Conservation (phyloP, 306 rosid species). For the Trifolium repens region DNA sequence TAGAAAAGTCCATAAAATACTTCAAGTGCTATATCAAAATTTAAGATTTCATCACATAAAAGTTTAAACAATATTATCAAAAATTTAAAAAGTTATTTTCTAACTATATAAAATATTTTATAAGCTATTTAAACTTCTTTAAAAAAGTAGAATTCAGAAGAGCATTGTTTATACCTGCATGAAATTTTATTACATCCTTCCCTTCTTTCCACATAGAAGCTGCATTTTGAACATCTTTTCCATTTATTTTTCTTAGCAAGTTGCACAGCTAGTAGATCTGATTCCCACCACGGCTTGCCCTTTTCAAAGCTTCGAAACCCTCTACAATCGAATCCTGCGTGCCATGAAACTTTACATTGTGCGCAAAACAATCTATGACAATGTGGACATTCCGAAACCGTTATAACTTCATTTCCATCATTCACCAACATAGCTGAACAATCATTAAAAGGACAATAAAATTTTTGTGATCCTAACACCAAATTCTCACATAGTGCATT, state of each 20-base stretch:
- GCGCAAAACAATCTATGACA: conserved; percentile 55
- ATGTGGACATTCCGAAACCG: conserved; percentile 54
- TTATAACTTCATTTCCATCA: conserved; percentile 50
- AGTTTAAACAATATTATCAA: no score
- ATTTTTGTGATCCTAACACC: conserved; percentile 46
- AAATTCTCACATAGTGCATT: conserved; percentile 53
- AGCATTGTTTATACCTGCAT: background rate
- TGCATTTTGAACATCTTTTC: background rate
- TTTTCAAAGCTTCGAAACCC: background rate
- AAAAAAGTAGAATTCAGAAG: no score
- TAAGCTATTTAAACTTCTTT: no score
- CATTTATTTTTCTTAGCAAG: background rate
- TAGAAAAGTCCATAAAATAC: no score
- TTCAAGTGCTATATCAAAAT: no score
- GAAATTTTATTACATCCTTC: background rate
- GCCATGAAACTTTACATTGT: background rate
- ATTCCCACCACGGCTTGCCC: background rate
- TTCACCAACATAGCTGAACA: conserved; percentile 55
- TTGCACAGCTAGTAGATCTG: background rate
- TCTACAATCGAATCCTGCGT: background rate
- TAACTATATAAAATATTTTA: no score
- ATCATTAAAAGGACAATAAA: conserved; percentile 65
- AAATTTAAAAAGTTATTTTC: no score
- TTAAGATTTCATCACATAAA: no score
- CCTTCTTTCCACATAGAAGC: background rate